These are phyloP conservation scores for Powellomyces hirtus DNA, from an alignment of 192 early-diverging fungal species.

Conservation along the genomic window DNA sequence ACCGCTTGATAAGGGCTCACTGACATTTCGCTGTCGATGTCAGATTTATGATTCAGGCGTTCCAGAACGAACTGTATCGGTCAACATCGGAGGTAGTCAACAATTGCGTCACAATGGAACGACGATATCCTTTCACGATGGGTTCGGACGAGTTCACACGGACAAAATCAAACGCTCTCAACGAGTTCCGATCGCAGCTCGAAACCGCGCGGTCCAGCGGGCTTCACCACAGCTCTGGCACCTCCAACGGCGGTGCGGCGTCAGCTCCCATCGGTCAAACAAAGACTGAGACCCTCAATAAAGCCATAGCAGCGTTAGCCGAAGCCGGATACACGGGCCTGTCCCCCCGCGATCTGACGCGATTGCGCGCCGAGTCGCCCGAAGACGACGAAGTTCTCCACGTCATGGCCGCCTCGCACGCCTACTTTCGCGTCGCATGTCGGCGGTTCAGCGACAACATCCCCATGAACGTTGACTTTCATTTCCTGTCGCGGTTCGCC, in stretches of 20 bases:
- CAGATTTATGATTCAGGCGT: slow-evolving; percentile 43
- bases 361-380: slow-evolving; percentile 21
- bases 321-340: slow-evolving; percentile 41
- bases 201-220: slow-evolving; percentile 18
- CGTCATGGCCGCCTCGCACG: slow-evolving; percentile 38
- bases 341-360: slow-evolving; percentile 31
- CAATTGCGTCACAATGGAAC: slow-evolving; percentile 40
- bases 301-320: slow-evolving; percentile 38
- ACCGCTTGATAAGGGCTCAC: neutral
- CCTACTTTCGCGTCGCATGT: slow-evolving; percentile 38
- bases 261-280: neutral
- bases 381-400: slow-evolving; percentile 40
- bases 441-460: slow-evolving; percentile 38
- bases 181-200: slow-evolving; percentile 36
- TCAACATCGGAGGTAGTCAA: slow-evolving; percentile 35
- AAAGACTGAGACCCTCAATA: slow-evolving; percentile 28
- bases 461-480: slow-evolving; percentile 41
- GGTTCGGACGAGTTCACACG: slow-evolving; percentile 38
- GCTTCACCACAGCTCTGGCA: neutral
- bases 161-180: slow-evolving; percentile 27
- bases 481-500: slow-evolving; percentile 40
- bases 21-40: neutral
- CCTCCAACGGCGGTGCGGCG: neutral
- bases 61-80: slow-evolving; percentile 44
- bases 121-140: slow-evolving; percentile 43